Evolutionary conservation across 805 yeast species (phyloP).

Genomic region (Candida palmyrensis): DNA sequence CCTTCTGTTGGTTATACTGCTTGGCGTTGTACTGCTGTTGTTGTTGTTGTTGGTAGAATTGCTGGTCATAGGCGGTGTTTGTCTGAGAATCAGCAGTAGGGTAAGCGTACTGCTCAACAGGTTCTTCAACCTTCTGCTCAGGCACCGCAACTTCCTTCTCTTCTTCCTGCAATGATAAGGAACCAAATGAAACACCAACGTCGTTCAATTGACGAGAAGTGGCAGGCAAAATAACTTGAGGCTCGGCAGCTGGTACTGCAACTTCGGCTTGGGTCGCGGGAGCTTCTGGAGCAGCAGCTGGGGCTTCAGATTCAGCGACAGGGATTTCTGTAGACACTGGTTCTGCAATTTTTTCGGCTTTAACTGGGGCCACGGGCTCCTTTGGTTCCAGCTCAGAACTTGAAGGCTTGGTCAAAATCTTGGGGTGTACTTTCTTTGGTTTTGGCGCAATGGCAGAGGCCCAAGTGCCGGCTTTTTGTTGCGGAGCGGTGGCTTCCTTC

Average conservation of each 20-base stretch:
- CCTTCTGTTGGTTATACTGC: constrained; percentile 12
- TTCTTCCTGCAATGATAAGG: constrained; percentile 45
- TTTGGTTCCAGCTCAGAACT: too few relatives aligned
- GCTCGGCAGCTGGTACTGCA: constrained; percentile 16
- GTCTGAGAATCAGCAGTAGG: constrained; percentile 8
- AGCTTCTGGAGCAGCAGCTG: constrained; percentile 13
- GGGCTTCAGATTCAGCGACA: constrained; percentile 10
- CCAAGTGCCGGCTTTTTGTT: constrained; percentile 55
- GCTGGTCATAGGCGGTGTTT: constrained; percentile 11
- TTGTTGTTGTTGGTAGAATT: constrained; percentile 15
- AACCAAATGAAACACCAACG: constrained; percentile 62
- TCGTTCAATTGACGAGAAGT: constrained; percentile 41
- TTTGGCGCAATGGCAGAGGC: constrained; percentile 59
- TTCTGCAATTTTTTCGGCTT: constrained; percentile 5
- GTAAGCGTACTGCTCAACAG: constrained; percentile 11
- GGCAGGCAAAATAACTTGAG: constrained; percentile 49
- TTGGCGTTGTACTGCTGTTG: constrained; percentile 11
- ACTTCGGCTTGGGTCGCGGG: constrained; percentile 30
- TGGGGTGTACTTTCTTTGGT: constrained; percentile 21
- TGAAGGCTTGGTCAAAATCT: constrained; percentile 53
- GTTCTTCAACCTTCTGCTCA: constrained; percentile 11
- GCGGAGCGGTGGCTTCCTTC: constrained; percentile 39
- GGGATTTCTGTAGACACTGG: constrained; percentile 5
- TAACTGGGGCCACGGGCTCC: constrained; percentile 47
- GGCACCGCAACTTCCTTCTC: constrained; percentile 22